phyloP scores from a whole-genome alignment of 108 stramenopile genomes.

The Nitzschia sp. region DNA sequence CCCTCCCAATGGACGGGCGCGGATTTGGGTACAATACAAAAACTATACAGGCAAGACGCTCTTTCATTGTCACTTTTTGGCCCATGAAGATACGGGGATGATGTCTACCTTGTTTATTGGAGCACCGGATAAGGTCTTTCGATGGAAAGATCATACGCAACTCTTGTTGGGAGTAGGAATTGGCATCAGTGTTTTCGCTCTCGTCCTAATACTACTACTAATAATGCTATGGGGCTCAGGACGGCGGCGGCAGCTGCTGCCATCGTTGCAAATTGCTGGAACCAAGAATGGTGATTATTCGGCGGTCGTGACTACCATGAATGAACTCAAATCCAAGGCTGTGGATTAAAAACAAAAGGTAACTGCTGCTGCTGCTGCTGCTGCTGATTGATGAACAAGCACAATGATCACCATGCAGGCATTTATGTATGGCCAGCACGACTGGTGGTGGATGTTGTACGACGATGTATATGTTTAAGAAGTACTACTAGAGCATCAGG shows the following conservation, averaged over 20 bases:
- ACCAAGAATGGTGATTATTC: neutral
- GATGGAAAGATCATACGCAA: slow-evolving; percentile 18
- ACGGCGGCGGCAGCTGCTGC: neutral
- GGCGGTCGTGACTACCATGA: slow-evolving; percentile 29
- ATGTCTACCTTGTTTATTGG: slow-evolving; percentile 52
- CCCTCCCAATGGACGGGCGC: slow-evolving; percentile 46
- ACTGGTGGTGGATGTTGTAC: no score
- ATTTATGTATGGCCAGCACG: no score
- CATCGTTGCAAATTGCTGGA: neutral
- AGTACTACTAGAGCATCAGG: no score
- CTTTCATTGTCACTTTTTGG: slow-evolving; percentile 58
- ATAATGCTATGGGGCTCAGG: neutral
- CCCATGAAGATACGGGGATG: slow-evolving; percentile 65
- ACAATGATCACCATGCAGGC: no score
- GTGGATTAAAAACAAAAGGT: slow-evolving; percentile 29
- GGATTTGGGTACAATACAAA: slow-evolving; percentile 44
- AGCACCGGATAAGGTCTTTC: slow-evolving; percentile 12
- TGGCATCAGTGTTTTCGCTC: neutral
- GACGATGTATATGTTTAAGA: no score
- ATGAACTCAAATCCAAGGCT: slow-evolving; percentile 37
- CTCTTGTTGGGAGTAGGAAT: slow-evolving; percentile 23
- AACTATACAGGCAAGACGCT: slow-evolving; percentile 56
- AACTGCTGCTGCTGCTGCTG: no score
- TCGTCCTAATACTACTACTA: neutral
- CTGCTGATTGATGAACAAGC: no score